Percentiles rank a stretch among this genome's conserved stretches.
phyloP scores from a whole-genome alignment of 768 basidiomycete species.

The Xerocomus potaroensis region DNA sequence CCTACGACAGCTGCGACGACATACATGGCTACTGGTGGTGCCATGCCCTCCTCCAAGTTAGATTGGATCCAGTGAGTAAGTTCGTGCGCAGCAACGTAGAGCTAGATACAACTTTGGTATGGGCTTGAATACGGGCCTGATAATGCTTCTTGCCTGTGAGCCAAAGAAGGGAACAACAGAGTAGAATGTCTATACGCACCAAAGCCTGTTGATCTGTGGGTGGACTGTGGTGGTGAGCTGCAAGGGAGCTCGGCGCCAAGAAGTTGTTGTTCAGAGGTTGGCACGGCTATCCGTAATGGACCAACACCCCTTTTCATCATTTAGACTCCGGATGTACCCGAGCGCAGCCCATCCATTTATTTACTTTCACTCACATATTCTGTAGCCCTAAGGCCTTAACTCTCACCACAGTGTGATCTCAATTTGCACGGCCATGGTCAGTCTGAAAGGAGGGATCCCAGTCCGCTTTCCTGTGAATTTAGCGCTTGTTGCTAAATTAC shows the following conservation, averaged over 20 bases:
- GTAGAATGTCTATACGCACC: not conserved
- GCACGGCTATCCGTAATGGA: slow-evolving; percentile 9
- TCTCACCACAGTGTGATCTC: too few species aligned
- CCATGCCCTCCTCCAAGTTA: slow-evolving; percentile 15
- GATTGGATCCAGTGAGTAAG: slow-evolving; percentile 4
- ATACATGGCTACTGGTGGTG: slow-evolving; percentile 40
- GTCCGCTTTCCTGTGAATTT: too few species aligned
- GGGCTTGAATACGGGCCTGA: not conserved
- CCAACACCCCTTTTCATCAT: slow-evolving; percentile 12
- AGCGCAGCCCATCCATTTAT: too few species aligned
- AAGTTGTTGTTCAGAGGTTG: not conserved
- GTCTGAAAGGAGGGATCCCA: too few species aligned
- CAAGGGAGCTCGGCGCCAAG: not conserved
- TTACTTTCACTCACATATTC: too few species aligned
- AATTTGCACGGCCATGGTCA: too few species aligned
- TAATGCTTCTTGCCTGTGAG: not conserved
- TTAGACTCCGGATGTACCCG: not conserved
- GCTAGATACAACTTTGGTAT: not conserved
- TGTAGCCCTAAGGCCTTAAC: too few species aligned
- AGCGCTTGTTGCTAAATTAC: too few species aligned
- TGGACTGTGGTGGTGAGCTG: slow-evolving; percentile 1
- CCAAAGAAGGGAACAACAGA: not conserved
- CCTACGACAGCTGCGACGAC: slow-evolving; percentile 48
- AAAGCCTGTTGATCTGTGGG: not conserved
- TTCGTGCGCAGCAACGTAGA: slow-evolving; percentile 12